phyloP scores from a whole-genome alignment of 75 land plant genomes.

The Pseudotsuga menziesii region DNA sequence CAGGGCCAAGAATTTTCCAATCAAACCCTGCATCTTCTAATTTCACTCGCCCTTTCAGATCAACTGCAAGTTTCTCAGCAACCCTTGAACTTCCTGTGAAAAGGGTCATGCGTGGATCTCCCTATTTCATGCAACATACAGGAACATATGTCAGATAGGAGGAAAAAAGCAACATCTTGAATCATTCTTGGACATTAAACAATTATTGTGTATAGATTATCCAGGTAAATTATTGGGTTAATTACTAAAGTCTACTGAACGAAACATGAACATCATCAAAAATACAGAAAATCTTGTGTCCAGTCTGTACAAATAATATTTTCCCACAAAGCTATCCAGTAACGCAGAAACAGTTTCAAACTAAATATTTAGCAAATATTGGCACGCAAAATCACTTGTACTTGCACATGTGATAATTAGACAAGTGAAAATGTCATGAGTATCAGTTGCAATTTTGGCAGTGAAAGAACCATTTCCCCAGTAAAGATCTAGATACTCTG shows the following conservation, averaged over 20 bases:
- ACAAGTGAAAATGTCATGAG: not conserved
- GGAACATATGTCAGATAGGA: not conserved
- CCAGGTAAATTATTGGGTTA: not conserved
- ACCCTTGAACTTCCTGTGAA: constrained; percentile 98
- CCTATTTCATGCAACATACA: constrained; percentile 33
- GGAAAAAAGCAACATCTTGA: not conserved
- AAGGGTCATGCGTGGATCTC: constrained; percentile 83
- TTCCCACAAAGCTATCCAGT: not conserved
- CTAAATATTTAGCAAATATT: not conserved
- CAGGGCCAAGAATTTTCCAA: constrained; percentile 99
- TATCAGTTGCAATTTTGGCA: not conserved
- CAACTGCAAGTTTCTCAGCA: constrained; percentile 87
- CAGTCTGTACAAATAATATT: not conserved
- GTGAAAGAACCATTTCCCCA: not conserved
- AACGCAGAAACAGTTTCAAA: not conserved
- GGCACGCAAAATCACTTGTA: not conserved
- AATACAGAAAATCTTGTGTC: not conserved
- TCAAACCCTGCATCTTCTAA: constrained; percentile 99
- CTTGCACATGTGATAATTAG: not conserved
- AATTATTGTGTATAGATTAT: not conserved
- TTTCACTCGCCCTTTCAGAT: constrained; percentile 84
- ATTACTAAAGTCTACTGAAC: not conserved
- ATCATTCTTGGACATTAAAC: not conserved
- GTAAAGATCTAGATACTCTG: not conserved
- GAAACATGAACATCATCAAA: not conserved